These are phyloP conservation scores for Neophaeococcomyces aloes DNA, from an alignment of 2,329 filamentous ascomycete genomes.

Conservation along the genomic window DNA sequence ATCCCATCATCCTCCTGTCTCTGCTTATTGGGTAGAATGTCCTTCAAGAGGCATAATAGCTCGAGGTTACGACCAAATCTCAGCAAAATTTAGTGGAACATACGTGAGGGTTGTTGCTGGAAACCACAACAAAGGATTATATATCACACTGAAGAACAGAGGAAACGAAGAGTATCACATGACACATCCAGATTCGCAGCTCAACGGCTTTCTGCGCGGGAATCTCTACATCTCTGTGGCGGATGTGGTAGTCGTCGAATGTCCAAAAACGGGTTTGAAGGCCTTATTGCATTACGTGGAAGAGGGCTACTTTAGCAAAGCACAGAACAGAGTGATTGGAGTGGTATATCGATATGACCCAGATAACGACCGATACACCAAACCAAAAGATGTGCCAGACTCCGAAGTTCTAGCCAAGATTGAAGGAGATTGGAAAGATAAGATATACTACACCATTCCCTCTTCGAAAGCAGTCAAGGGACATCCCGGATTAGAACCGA, in stretches of 20 bases:
- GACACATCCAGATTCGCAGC: slow-evolving; percentile 84
- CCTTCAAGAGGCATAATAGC: slow-evolving; percentile 82
- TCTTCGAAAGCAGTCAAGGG: slow-evolving; percentile 10
- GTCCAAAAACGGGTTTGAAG: slow-evolving; percentile 82
- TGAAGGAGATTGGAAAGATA: slow-evolving; percentile 73
- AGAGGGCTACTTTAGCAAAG: slow-evolving; percentile 85
- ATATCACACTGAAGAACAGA: slow-evolving; percentile 70
- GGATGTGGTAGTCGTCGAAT: slow-evolving; percentile 79
- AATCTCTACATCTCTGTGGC: slow-evolving; percentile 83
- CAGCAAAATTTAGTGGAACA: slow-evolving; percentile 94
- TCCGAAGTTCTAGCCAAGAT: slow-evolving; percentile 73
- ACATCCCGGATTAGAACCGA: slow-evolving; percentile 36
- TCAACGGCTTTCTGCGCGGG: slow-evolving; percentile 78
- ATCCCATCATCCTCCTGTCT: slow-evolving; percentile 93
- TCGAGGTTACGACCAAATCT: slow-evolving; percentile 88
- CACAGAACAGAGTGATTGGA: slow-evolving; percentile 84
- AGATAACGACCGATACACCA: slow-evolving; percentile 67
- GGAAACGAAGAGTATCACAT: slow-evolving; percentile 88
- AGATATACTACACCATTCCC: slow-evolving; percentile 49
- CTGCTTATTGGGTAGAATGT: slow-evolving; percentile 87
- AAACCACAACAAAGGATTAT: slow-evolving; percentile 90
- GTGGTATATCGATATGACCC: slow-evolving; percentile 86
- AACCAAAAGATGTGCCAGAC: slow-evolving; percentile 76
- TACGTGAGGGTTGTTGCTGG: slow-evolving; percentile 85
- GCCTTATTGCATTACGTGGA: slow-evolving; percentile 87